A percentile compares a stretch with the other conserved stretches of the same genome.
These are phyloP conservation scores for Mytilinidion resinicola DNA, from an alignment of 495 filamentous ascomycete species.

Conservation along the genomic window DNA sequence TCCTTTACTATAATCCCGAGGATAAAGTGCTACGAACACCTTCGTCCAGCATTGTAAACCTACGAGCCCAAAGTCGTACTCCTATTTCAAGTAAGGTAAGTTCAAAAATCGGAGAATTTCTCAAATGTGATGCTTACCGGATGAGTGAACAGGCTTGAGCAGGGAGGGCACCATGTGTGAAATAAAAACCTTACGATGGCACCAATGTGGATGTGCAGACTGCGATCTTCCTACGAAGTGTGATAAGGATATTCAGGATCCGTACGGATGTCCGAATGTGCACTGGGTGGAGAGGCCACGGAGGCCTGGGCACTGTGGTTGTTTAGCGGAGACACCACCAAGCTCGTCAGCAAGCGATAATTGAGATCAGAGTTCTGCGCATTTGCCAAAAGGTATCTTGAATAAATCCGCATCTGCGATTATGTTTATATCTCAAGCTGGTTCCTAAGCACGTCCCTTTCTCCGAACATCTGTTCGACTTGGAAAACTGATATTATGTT, in stretches of 20 bases:
- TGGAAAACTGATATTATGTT: neutral
- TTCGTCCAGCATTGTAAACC: neutral
- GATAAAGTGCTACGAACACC: neutral
- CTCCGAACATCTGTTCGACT: neutral
- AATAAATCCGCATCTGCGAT: neutral
- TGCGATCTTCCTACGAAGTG: neutral
- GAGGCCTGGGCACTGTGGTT: neutral
- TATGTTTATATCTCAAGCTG: neutral
- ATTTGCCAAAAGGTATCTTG: neutral
- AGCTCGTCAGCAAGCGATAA: neutral
- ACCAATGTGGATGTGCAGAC: neutral
- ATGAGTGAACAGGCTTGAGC: neutral
- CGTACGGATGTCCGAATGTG: neutral
- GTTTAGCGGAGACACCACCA: neutral
- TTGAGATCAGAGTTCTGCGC: neutral
- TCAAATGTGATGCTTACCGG: neutral
- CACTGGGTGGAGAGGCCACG: neutral
- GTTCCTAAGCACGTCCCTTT: neutral
- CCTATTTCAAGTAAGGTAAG: too few species aligned
- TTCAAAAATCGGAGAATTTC: neutral
- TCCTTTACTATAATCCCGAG: neutral
- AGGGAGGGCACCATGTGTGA: neutral
- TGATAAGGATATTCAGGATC: neutral
- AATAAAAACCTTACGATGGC: neutral
- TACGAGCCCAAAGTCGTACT: too few species aligned